A percentile compares a stretch with the other conserved stretches of the same genome.
These are phyloP conservation scores for Botrytis byssoidea DNA, from an alignment of 2,329 filamentous ascomycete species.

Conservation along the genomic window DNA sequence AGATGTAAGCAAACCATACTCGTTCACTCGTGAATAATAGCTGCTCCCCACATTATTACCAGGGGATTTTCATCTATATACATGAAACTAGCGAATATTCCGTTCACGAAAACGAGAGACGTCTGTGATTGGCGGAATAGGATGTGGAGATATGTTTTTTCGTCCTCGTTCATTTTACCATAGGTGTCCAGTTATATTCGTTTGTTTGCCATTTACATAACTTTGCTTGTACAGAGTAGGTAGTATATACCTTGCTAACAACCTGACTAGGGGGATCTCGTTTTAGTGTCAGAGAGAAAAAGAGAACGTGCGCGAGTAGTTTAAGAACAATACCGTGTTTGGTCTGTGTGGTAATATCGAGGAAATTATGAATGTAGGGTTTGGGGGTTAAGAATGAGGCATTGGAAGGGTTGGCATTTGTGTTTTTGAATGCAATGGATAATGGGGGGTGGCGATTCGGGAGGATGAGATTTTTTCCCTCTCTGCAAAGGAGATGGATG, in stretches of 20 bases:
- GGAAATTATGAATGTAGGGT: conserved; percentile 15
- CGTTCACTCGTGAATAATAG: neutral
- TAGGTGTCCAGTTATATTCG: neutral
- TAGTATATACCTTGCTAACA: neutral
- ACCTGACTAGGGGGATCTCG: neutral
- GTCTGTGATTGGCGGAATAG: neutral
- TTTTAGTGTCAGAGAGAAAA: neutral
- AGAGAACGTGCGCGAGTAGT: neutral
- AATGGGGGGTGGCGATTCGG: neutral
- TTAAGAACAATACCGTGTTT: neutral
- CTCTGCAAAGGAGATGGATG: neutral
- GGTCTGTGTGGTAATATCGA: conserved; percentile 6
- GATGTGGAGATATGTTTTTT: neutral
- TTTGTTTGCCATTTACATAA: neutral
- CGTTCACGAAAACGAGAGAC: neutral
- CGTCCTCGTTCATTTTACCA: neutral
- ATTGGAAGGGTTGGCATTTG: neutral
- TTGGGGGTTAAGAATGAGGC: neutral
- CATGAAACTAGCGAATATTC: neutral
- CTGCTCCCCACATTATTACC: neutral
- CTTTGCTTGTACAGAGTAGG: neutral
- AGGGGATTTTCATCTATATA: neutral
- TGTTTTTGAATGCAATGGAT: neutral
- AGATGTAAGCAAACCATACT: neutral
- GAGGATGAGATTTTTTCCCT: neutral